These are phyloP conservation scores for Teratosphaeria viscida DNA, from an alignment of 2,329 filamentous ascomycete species.

Conservation along the genomic window DNA sequence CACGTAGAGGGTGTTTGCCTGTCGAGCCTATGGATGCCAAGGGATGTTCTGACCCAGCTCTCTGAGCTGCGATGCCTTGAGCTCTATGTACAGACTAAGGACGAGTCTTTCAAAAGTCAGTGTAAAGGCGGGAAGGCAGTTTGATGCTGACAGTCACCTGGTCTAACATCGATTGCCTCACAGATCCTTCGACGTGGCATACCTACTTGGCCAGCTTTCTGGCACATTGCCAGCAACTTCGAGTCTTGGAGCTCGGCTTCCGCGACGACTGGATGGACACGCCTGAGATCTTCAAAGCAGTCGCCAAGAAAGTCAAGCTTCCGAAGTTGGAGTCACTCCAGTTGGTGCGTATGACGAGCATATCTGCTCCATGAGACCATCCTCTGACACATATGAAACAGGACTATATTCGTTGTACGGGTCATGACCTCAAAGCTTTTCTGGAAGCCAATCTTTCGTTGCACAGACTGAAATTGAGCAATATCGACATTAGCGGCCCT, in stretches of 20 bases:
- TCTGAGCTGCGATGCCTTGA: neutral
- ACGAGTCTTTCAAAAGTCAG: neutral
- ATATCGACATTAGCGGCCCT: neutral
- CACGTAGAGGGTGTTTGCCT: neutral
- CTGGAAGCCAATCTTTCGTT: neutral
- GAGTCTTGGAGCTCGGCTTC: neutral
- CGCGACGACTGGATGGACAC: neutral
- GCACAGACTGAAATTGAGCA: neutral
- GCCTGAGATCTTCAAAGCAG: neutral
- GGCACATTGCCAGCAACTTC: neutral
- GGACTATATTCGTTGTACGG: neutral
- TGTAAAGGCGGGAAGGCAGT: neutral
- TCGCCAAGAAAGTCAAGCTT: neutral
- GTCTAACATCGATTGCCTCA: neutral
- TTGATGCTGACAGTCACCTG: no score
- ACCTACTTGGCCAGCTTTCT: neutral
- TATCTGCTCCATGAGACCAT: neutral
- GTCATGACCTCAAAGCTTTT: neutral
- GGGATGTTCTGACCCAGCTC: neutral
- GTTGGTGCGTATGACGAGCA: neutral
- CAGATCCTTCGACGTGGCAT: neutral
- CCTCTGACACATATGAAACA: neutral
- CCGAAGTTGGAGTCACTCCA: neutral
- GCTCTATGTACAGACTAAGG: neutral
- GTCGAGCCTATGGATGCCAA: neutral